Evolutionary conservation across 768 basidiomycete genomes (phyloP).

Genomic region (Tephrocybe sp.): DNA sequence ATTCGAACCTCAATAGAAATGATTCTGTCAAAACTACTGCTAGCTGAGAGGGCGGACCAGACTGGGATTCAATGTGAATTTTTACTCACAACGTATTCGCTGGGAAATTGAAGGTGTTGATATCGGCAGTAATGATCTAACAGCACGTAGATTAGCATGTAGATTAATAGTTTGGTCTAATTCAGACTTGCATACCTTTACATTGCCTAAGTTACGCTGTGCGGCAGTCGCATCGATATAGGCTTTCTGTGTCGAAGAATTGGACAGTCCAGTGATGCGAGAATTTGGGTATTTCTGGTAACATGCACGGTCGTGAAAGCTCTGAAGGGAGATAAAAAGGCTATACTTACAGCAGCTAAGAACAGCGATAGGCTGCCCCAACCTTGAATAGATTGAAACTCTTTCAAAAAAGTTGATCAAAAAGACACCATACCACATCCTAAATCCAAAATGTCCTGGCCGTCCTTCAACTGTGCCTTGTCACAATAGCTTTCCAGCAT

Average conservation of each 20-base stretch:
- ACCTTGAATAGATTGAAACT: constrained; percentile 30
- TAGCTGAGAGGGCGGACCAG: background rate
- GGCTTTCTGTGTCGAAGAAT: constrained; percentile 65
- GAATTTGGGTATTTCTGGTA: constrained; percentile 65
- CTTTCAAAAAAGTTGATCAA: background rate
- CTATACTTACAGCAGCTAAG: constrained; percentile 48
- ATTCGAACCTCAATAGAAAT: constrained; percentile 56
- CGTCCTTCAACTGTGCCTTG: constrained; percentile 61
- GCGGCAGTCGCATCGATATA: constrained; percentile 54
- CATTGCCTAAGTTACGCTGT: constrained; percentile 47
- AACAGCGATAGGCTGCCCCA: constrained; percentile 74
- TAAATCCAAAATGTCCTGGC: constrained; percentile 61
- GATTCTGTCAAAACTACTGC: constrained; percentile 64
- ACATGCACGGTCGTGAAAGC: background rate
- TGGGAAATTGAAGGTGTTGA: constrained; percentile 60
- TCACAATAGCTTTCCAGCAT: constrained; percentile 68
- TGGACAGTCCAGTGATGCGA: constrained; percentile 60
- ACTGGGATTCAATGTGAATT: background rate
- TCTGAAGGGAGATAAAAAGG: background rate
- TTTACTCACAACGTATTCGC: constrained; percentile 38
- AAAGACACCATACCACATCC: constrained; percentile 47
- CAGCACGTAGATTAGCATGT: background rate
- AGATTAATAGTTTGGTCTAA: background rate
- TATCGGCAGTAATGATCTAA: constrained; percentile 66
- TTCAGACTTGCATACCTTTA: constrained; percentile 37